These are phyloP conservation scores for Lycium barbarum DNA, from an alignment of 257 asterid species.

Conservation along the genomic window DNA sequence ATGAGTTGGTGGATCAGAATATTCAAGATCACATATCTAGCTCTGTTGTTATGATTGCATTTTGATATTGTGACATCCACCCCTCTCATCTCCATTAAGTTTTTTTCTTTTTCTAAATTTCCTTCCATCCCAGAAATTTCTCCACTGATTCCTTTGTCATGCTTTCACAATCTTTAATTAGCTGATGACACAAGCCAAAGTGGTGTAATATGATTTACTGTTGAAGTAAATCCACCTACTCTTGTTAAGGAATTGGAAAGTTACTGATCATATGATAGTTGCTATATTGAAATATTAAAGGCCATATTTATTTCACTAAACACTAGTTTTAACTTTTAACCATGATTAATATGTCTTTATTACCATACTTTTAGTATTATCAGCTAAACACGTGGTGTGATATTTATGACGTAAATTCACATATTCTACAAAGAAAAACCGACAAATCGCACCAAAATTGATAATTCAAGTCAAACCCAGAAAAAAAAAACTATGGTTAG, in stretches of 20 bases:
- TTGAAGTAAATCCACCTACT: not conserved
- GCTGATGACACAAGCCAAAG: not conserved
- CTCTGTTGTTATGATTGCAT: slow-evolving; percentile 10
- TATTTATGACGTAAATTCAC: no score
- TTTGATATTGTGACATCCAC: slow-evolving; percentile 29
- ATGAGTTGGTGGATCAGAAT: slow-evolving; percentile 30
- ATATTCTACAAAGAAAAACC: no score
- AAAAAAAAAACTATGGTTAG: no score
- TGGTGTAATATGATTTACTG: not conserved
- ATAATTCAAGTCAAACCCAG: no score
- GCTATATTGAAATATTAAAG: no score
- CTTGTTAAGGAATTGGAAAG: not conserved
- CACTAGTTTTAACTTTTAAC: no score
- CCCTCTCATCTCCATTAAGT: not conserved
- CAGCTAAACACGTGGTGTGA: no score
- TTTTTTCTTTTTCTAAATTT: not conserved
- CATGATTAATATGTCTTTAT: no score
- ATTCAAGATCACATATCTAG: slow-evolving; percentile 24
- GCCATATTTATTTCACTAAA: no score
- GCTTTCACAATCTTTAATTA: not conserved
- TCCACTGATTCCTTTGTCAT: not conserved
- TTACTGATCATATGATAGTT: no score
- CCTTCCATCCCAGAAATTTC: not conserved
- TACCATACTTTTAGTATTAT: no score
- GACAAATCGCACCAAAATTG: no score